Evolutionary conservation across 2,329 filamentous ascomycete species (phyloP), one percentile per base, ranked within the genome.

Genomic region (Curvularia sp.): DNA sequence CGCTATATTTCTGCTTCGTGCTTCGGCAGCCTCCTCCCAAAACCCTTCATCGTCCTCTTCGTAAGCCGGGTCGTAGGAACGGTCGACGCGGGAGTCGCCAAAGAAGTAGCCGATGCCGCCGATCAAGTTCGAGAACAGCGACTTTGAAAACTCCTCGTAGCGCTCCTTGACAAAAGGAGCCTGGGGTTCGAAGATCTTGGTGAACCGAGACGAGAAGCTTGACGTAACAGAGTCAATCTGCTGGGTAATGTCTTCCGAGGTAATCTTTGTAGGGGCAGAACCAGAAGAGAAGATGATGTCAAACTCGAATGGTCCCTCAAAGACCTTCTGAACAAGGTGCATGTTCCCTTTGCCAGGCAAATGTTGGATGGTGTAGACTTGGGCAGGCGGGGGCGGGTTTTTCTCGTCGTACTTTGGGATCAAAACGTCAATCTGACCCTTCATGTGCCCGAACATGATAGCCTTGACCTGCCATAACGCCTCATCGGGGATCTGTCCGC

Each of bases 61-160:
- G 67, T 98, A 98, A 70, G 96, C 94, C 9, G 89, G 81, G n/a
- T 92, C 92, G 71, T 94, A 91, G 0, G 93, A 97, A 36, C 93
- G 89, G 74, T 99, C 95, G 51, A 97, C 91, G 21, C 97, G 80
- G 32, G 92, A 89, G 57, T 95, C 85, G 39, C 95, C 95, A 71
- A 96, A 86, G 80, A 99, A 99, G 79, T 96, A 98, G 8, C 95
- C 95, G 68, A 98, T 92, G 46, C 95, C 95, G 55, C 95, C 95
- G 34, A 97, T 84, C 32, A 99, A 82, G 75, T 98, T 99, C 1
- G 94, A 97, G 67, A 99, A 91, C 83, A 99, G 90, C 63, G 89
- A 93, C 75, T 92, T 91, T 63, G 89, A 92, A 75, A 98, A 97
- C 56, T 83, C 84, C 47, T 86, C 82, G 74, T 96, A 95, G 70